phyloP scores from a whole-genome alignment of 495 filamentous ascomycete genomes.

The Aspergillus baeticus region DNA sequence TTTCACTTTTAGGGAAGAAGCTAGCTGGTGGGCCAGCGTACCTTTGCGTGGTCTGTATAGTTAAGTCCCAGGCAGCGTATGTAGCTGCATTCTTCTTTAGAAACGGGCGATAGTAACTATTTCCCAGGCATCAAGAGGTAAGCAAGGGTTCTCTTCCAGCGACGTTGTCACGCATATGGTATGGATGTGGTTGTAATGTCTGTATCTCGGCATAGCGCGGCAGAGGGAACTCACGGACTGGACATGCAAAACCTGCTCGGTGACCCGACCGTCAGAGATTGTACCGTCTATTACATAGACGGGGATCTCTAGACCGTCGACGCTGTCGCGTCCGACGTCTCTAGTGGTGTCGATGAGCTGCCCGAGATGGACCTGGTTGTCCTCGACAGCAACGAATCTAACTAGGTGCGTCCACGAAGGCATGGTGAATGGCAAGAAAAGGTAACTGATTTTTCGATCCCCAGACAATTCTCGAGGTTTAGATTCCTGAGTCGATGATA shows the following conservation, averaged over 20 bases:
- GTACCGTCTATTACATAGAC: conserved; percentile 35
- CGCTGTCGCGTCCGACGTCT: conserved; percentile 36
- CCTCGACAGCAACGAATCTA: conserved; percentile 45
- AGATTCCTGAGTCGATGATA: too few species aligned
- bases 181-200: too few species aligned
- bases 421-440: too few species aligned
- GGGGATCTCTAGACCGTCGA: conserved; percentile 33
- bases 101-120: conserved; percentile 9
- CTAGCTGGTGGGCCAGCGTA: conserved; percentile 1
- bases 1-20: too few species aligned
- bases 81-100: not conserved
- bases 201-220: too few species aligned
- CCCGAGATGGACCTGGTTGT: conserved; percentile 39
- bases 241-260: conserved; percentile 33
- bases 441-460: too few species aligned
- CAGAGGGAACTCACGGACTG: conserved; percentile 21
- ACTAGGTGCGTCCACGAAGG: conserved; percentile 41
- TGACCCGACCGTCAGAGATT: conserved; percentile 38
- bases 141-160: too few species aligned
- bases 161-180: too few species aligned
- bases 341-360: conserved; percentile 34
- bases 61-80: conserved; percentile 45
- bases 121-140: not conserved
- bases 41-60: conserved; percentile 41
- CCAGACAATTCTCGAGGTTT: too few species aligned